Conservation (phyloP, 805 yeast genomes). For the Zygosaccharomyces pseudorouxii region DNA sequence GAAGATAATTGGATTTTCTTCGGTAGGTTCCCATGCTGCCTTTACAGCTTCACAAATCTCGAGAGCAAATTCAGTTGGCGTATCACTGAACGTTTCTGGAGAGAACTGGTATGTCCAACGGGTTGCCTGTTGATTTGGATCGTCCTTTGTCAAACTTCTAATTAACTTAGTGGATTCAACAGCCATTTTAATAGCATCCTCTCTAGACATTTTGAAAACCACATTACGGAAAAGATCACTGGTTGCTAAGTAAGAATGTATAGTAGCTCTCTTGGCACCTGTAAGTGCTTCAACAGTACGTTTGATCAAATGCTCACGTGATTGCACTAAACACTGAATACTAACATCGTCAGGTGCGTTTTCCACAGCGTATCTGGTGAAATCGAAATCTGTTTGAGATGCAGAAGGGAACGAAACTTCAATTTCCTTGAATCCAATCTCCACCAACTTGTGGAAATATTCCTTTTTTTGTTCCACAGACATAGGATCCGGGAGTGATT, state of each 20-base stretch:
- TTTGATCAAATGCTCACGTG: slow-evolving; percentile 68
- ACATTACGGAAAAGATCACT: slow-evolving; percentile 71
- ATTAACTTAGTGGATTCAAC: slow-evolving; percentile 66
- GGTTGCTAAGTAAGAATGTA: slow-evolving; percentile 72
- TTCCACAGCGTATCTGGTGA: slow-evolving; percentile 74
- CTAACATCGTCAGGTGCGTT: slow-evolving; percentile 71
- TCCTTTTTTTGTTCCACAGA: slow-evolving; percentile 67
- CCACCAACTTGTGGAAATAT: slow-evolving; percentile 66
- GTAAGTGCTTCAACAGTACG: slow-evolving; percentile 69
- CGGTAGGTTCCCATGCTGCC: slow-evolving; percentile 75
- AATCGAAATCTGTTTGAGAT: slow-evolving; percentile 77
- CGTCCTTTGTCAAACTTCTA: slow-evolving; percentile 67
- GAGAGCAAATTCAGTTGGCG: slow-evolving; percentile 68
- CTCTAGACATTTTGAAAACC: slow-evolving; percentile 65
- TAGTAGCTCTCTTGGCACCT: slow-evolving; percentile 68
- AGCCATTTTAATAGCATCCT: slow-evolving; percentile 65
- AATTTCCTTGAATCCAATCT: slow-evolving; percentile 74
- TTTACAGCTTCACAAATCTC: slow-evolving; percentile 78
- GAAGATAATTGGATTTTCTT: slow-evolving; percentile 66
- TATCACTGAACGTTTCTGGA: slow-evolving; percentile 74
- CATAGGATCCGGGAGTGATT: slow-evolving; percentile 81
- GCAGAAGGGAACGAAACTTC: slow-evolving; percentile 81
- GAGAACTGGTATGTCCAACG: slow-evolving; percentile 70
- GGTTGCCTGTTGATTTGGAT: slow-evolving; percentile 58
- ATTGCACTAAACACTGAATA: slow-evolving; percentile 70